Base-by-base conservation (phyloP, 495 filamentous ascomycete genomes). In the Trypethelium eluteriae region DNA sequence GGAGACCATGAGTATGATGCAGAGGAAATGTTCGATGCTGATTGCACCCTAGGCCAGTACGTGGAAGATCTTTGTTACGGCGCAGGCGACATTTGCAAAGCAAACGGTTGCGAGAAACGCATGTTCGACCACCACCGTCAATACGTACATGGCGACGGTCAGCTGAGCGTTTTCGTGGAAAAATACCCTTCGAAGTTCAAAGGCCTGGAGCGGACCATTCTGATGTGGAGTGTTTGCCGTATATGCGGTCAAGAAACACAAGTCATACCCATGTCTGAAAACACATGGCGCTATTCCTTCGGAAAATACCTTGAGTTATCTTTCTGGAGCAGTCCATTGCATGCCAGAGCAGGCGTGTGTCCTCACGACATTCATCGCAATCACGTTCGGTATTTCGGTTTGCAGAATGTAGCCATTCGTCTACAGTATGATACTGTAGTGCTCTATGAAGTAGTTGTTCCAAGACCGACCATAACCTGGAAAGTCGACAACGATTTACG, bases 151-250 rank as follows among this genome's bases (percentile, higher is more conserved):
- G 95, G 93, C 11, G 90, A 96, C 75, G 94, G 92, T 25, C 91
- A 95, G 65, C 83, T 99, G 62, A 96, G 91, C 64, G 85, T 96
- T 16, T 88, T 96, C 70, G 86, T 96, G 34, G 87, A 96, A 73
- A 88, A 85, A 38, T 86, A 88, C 70, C 81, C 87, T 25, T 84
- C 85, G 36, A 89, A 88, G 66, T 80, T 92, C 64, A 81, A 82
- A 56, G 89, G 88, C 1, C 76, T 91, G 62, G 81, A 90, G 69
- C 85, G 93, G 64, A 89, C 86, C 9, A 93, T 99, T 62, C 81
- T 92, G 71, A 98, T 99, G 94, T 99, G 95, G 95, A 96, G 91
- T 68, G 89, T 86, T 66, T 99, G 95, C 79, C 94, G 94, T 69
- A 81, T 90, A 18, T 98, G 95, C 69, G 86, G 88, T 38, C 89